Evolutionary conservation across 2,329 filamentous ascomycete species (phyloP), one percentile per base, ranked within the genome.

Genomic region (Aureobasidium namibiae): DNA sequence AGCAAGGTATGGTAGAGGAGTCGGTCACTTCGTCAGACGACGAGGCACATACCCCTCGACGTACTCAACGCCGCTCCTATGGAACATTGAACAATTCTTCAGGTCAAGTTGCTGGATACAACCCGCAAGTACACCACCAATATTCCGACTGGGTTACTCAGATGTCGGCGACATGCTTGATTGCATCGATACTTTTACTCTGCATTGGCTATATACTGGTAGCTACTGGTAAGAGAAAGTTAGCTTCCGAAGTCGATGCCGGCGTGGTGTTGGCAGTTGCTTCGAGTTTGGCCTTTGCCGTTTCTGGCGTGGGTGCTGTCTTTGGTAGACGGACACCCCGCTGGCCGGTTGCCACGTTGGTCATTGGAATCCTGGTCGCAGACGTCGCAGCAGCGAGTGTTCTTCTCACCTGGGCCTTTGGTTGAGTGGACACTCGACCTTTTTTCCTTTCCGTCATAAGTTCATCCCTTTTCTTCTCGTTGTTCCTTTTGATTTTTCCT

Each of bases 211-310:
- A 78, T 38, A 77, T 87, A 10, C 80, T 94, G 38, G 82, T 88
- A 33, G 74, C 77, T 14, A 89, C 89, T 1, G 88, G 88, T 9
- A 79, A 82, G 48, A 85, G 84, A 68, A 87, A 82, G 69, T 78
- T 87, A 64, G 78, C 81, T 4, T 78, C 84, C n/a, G 84, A 89
- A 69, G 89, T 92, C 3, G 87, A 92, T 66, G 82, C 82, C 0
- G 88, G 85, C 9, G 86, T 89, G 1, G 78, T 88, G 1, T 77
- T 89, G 41, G 88, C 87, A 10, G 84, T 87, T 16, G 78, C 88
- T 33, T 77, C 82, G 31, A 88, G 85, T 63, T 69, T 91, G 41
- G 78, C 84, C 61, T 84, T 84, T 65, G 83, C 82, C 0, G 82
- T 84, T 48, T 75, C 80, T 13, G 87, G 80, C 1, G 75, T 89